A percentile compares a stretch with the other conserved stretches of the same genome.
These are phyloP conservation scores for Coix lacrymajobi DNA, from an alignment of 176 grass and related monocot genomes.

Conservation along the genomic window DNA sequence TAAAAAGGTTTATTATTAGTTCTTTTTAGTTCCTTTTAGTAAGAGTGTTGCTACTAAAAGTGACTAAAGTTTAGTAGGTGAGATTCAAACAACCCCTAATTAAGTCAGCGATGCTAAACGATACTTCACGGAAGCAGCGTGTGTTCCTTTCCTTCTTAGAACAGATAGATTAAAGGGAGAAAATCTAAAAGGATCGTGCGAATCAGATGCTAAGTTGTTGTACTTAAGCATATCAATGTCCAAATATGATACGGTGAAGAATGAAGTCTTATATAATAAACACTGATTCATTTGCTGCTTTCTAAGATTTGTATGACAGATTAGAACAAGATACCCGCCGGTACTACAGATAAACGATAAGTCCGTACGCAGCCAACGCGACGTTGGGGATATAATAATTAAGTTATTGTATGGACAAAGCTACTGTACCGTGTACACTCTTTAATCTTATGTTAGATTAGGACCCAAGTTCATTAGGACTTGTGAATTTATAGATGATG, in stretches of 20 bases:
- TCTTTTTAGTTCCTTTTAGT: too few species aligned
- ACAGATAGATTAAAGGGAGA: neutral
- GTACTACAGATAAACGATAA: neutral
- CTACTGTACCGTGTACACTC: neutral
- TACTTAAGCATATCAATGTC: neutral
- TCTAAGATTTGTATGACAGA: conserved; percentile 9
- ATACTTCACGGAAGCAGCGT: too few species aligned
- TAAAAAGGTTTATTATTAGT: too few species aligned
- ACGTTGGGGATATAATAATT: neutral
- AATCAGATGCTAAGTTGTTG: conserved; percentile 15
- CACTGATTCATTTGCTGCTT: neutral
- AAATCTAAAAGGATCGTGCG: neutral
- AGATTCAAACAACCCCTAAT: too few species aligned
- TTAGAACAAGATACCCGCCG: conserved; percentile 7
- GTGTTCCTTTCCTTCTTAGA: too few species aligned
- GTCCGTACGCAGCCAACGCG: neutral
- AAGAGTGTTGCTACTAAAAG: too few species aligned
- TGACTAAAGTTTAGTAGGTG: too few species aligned
- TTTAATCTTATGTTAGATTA: neutral
- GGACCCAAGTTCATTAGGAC: neutral
- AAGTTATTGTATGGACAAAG: neutral
- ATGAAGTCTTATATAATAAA: conserved; percentile 5
- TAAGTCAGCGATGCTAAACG: too few species aligned
- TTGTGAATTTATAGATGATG: neutral
- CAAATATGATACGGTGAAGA: neutral